Evolutionary conservation across 1,284 basidiomycete species (phyloP).

Genomic region (Apiotrichum sp.): DNA sequence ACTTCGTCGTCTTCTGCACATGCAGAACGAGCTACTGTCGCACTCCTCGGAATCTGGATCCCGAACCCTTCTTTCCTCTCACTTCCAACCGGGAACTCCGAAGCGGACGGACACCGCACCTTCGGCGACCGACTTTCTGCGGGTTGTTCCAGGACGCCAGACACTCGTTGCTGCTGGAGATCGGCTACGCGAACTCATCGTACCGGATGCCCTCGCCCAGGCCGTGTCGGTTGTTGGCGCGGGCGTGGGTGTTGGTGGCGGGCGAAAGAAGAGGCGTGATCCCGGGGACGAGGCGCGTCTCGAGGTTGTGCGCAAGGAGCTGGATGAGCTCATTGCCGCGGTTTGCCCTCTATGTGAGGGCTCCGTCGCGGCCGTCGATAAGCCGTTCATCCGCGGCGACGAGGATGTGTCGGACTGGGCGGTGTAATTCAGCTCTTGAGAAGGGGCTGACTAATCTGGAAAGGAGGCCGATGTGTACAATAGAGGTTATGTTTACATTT

Average conservation of each 20-base stretch:
- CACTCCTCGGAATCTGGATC: conserved; percentile 35
- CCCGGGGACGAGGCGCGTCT: conserved; percentile 54
- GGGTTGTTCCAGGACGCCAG: conserved; percentile 57
- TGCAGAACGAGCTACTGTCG: conserved; percentile 73
- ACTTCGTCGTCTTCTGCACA: conserved; percentile 70
- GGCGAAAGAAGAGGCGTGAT: conserved; percentile 45
- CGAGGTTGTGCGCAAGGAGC: conserved; percentile 60
- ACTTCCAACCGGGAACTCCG: conserved; percentile 22
- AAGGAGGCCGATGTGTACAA: too few species aligned
- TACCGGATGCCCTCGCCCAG: conserved; percentile 77
- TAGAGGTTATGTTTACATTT: too few species aligned
- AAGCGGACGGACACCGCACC: conserved; percentile 12
- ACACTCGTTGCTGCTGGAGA: conserved; percentile 84
- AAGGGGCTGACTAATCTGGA: too few species aligned
- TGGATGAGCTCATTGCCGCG: conserved; percentile 80
- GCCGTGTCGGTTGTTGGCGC: conserved; percentile 38
- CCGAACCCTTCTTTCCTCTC: conserved; percentile 35
- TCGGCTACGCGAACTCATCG: conserved; percentile 76
- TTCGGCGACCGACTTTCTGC: conserved; percentile 27
- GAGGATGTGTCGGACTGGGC: conserved; percentile 77
- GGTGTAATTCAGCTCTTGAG: background rate
- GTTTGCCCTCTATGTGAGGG: conserved; percentile 85
- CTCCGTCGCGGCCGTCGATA: conserved; percentile 74
- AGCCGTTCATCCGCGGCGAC: conserved; percentile 72
- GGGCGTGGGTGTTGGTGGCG: conserved; percentile 27